These are phyloP conservation scores for Phialemoniopsis sp. DNA, from an alignment of 2,329 filamentous ascomycete species.

Conservation along the genomic window DNA sequence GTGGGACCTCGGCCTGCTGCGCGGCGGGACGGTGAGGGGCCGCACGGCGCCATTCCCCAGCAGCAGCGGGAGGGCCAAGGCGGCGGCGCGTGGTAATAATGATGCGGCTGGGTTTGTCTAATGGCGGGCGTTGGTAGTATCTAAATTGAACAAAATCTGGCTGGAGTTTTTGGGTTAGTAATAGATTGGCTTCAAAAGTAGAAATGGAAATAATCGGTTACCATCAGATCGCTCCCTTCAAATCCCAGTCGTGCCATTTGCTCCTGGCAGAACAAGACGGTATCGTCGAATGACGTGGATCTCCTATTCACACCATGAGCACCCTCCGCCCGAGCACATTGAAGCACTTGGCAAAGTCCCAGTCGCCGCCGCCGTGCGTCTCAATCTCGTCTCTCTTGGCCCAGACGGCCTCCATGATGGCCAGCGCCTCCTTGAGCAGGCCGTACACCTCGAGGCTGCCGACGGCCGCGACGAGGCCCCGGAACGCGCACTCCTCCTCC, in stretches of 20 bases:
- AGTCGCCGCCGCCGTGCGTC: slow-evolving; percentile 23
- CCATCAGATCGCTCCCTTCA: too few relatives aligned
- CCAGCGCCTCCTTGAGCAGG: slow-evolving; percentile 35
- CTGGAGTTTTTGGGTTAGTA: too few relatives aligned
- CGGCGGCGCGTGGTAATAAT: not conserved
- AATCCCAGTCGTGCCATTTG: too few relatives aligned
- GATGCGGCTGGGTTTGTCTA: slow-evolving; percentile 2
- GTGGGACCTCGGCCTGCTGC: slow-evolving; percentile 48
- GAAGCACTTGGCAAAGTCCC: slow-evolving; percentile 39
- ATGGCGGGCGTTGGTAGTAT: not conserved
- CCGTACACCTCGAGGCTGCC: slow-evolving; percentile 40
- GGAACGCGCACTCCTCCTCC: slow-evolving; percentile 35
- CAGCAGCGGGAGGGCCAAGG: not conserved
- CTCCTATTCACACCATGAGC: slow-evolving; percentile 15
- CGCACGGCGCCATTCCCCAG: slow-evolving; percentile 16
- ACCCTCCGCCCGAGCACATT: slow-evolving; percentile 12
- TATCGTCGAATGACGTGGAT: not conserved
- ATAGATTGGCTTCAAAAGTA: not conserved
- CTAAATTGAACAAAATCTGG: not conserved
- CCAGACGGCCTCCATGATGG: slow-evolving; percentile 44
- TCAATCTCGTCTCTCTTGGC: slow-evolving; percentile 29
- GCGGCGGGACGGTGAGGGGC: slow-evolving; percentile 27
- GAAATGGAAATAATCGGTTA: not conserved
- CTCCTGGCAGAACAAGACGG: too few relatives aligned
- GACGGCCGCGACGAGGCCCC: slow-evolving; percentile 32